A percentile compares a stretch with the other conserved stretches of the same genome.
phyloP scores from a whole-genome alignment of 176 grass and related monocot genomes.

The Ananas comosus region DNA sequence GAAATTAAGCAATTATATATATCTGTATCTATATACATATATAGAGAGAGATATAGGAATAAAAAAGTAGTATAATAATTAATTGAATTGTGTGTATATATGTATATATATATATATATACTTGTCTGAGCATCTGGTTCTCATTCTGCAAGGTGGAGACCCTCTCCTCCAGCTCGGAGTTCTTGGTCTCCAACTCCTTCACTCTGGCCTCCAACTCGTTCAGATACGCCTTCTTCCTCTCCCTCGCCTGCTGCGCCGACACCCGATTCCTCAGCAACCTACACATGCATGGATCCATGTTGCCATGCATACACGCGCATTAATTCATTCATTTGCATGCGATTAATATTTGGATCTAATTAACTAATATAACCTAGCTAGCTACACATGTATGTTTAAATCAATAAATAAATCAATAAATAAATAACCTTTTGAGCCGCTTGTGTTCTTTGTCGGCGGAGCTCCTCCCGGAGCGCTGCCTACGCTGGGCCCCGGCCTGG shows the following conservation, averaged over 20 bases:
- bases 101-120: background rate
- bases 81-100: background rate
- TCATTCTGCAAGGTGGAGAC: conserved; percentile 75
- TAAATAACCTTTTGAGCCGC: conserved; percentile 67
- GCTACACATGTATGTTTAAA: too few relatives aligned
- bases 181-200: conserved; percentile 65
- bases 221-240: conserved; percentile 84
- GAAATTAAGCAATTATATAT: too few relatives aligned
- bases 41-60: too few relatives aligned
- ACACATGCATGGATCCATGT: background rate
- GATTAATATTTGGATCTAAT: too few relatives aligned
- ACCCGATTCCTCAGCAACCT: conserved; percentile 83
- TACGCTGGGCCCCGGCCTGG: conserved; percentile 27
- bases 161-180: conserved; percentile 64
- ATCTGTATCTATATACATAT: too few relatives aligned
- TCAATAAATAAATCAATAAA: too few relatives aligned
- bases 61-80: background rate
- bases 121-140: conserved; percentile 89
- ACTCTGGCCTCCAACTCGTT: conserved; percentile 62
- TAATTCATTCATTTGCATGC: too few relatives aligned
- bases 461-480: conserved; percentile 33
- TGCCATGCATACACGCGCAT: background rate
- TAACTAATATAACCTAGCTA: too few relatives aligned
- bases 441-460: conserved; percentile 89
- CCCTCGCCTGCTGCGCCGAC: conserved; percentile 78